Conservation (phyloP, 257 asterid species). For the Petunia axillaris region DNA sequence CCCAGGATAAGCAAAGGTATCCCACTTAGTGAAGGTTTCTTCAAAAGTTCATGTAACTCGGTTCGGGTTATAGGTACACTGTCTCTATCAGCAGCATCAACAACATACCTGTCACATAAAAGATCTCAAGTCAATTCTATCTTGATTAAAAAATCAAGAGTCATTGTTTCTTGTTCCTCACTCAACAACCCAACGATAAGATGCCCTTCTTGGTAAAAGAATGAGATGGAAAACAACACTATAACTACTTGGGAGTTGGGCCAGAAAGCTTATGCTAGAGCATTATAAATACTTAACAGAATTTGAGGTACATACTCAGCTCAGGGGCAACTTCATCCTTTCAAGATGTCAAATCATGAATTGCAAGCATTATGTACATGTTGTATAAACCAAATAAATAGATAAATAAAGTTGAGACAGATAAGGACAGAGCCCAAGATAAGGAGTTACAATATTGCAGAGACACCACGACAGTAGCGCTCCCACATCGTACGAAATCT, state of each 20-base stretch:
- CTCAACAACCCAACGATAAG: not conserved
- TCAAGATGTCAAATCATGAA: conserved; percentile 11
- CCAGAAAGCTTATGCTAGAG: too few species aligned
- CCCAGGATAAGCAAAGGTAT: conserved; percentile 88
- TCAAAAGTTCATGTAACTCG: conserved; percentile 74
- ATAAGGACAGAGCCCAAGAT: not conserved
- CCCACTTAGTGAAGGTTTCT: conserved; percentile 69
- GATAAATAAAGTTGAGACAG: not conserved
- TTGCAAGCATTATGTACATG: not conserved
- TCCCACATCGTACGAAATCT: conserved; percentile 98
- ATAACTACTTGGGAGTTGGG: not conserved
- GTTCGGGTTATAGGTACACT: conserved; percentile 78
- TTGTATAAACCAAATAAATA: not conserved
- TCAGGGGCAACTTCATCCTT: not conserved
- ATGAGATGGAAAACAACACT: not conserved
- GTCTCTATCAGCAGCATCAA: conserved; percentile 96
- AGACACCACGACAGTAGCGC: conserved; percentile 95
- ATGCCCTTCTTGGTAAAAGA: not conserved
- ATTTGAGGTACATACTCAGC: not conserved
- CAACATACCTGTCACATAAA: conserved; percentile 64
- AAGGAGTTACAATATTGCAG: conserved; percentile 75
- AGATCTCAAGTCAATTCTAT: not conserved
- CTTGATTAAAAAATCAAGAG: not conserved
- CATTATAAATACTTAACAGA: not conserved
- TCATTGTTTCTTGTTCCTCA: not conserved